Percentiles rank a stretch among this genome's conserved stretches.
phyloP scores from a whole-genome alignment of 2,329 filamentous ascomycete genomes.

The Talaromyces sp. region DNA sequence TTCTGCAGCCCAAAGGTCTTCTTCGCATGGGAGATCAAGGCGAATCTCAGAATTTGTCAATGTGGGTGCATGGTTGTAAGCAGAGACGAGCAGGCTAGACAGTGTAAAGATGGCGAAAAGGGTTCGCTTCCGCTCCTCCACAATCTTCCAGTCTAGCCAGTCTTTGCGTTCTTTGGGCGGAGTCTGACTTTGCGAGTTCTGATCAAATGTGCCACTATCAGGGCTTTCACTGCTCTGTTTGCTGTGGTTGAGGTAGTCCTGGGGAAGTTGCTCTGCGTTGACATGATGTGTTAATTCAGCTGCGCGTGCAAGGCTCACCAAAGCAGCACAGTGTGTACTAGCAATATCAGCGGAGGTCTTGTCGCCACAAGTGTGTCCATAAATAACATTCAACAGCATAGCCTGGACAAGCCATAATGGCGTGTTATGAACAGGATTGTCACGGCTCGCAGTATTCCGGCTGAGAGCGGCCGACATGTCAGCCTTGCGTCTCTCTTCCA shows the following conservation, averaged over 20 bases:
- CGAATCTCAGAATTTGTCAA: slow-evolving; percentile 92
- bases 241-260: slow-evolving; percentile 47
- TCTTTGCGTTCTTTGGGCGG: slow-evolving; percentile 50
- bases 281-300: slow-evolving; percentile 66
- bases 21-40: slow-evolving; percentile 86
- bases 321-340: slow-evolving; percentile 82
- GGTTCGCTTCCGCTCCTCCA: slow-evolving; percentile 89
- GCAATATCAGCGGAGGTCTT: slow-evolving; percentile 89
- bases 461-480: slow-evolving; percentile 66
- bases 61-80: slow-evolving; percentile 88
- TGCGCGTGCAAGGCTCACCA: slow-evolving; percentile 86
- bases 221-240: slow-evolving; percentile 32
- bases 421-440: slow-evolving; percentile 68
- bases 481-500: slow-evolving; percentile 85
- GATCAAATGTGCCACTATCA: slow-evolving; percentile 33
- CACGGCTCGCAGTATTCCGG: slow-evolving; percentile 53
- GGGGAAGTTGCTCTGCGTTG: slow-evolving; percentile 38
- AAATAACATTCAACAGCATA: slow-evolving; percentile 94
- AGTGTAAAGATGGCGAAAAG: slow-evolving; percentile 88
- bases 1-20: slow-evolving; percentile 84
- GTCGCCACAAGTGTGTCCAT: slow-evolving; percentile 91
- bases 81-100: slow-evolving; percentile 84
- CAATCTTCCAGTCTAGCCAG: slow-evolving; percentile 85
- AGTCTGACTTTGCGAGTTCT: slow-evolving; percentile 21
- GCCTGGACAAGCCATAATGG: slow-evolving; percentile 95